These are phyloP conservation scores for Aspergillus arachidicola DNA, from an alignment of 2,329 filamentous ascomycete genomes.

Conservation along the genomic window DNA sequence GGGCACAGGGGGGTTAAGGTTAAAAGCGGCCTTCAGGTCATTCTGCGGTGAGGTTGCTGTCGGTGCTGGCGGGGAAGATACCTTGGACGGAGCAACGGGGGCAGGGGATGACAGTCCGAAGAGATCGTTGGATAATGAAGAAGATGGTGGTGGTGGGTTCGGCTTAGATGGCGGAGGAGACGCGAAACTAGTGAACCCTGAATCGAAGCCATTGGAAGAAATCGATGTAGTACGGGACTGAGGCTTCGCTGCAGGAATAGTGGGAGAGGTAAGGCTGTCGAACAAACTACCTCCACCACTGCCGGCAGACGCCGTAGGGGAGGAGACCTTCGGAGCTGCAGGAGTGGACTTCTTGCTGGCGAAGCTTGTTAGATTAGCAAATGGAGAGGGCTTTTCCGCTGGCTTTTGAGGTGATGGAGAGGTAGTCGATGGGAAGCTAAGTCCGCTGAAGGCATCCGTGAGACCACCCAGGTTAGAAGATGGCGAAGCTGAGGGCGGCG, in stretches of 20 bases:
- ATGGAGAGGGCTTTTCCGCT: slow-evolving; percentile 61
- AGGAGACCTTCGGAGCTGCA: slow-evolving; percentile 51
- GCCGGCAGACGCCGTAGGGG: slow-evolving; percentile 56
- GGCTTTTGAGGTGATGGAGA: slow-evolving; percentile 41
- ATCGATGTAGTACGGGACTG: slow-evolving; percentile 53
- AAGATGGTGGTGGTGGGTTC: slow-evolving; percentile 43
- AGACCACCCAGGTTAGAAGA: slow-evolving; percentile 61
- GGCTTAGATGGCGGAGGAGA: slow-evolving; percentile 48
- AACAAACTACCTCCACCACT: slow-evolving; percentile 88
- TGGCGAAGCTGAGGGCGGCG: slow-evolving; percentile 33
- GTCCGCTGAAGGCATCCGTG: slow-evolving; percentile 76
- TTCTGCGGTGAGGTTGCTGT: slow-evolving; percentile 41
- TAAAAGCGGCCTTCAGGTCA: slow-evolving; percentile 72
- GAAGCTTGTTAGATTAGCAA: slow-evolving; percentile 64
- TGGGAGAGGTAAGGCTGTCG: slow-evolving; percentile 66
- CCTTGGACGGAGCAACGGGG: slow-evolving; percentile 42
- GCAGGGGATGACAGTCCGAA: slow-evolving; percentile 70
- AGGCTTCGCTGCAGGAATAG: slow-evolving; percentile 50
- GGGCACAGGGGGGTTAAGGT: slow-evolving; percentile 58
- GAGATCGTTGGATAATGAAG: slow-evolving; percentile 70
- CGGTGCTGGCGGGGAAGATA: slow-evolving; percentile 47
- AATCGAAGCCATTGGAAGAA: slow-evolving; percentile 62
- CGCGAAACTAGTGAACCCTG: slow-evolving; percentile 66
- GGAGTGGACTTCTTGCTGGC: slow-evolving; percentile 47
- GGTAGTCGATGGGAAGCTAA: slow-evolving; percentile 62